These are phyloP conservation scores for Camellia granthamiana DNA, from an alignment of 148 eudicot genomes.

Conservation along the genomic window DNA sequence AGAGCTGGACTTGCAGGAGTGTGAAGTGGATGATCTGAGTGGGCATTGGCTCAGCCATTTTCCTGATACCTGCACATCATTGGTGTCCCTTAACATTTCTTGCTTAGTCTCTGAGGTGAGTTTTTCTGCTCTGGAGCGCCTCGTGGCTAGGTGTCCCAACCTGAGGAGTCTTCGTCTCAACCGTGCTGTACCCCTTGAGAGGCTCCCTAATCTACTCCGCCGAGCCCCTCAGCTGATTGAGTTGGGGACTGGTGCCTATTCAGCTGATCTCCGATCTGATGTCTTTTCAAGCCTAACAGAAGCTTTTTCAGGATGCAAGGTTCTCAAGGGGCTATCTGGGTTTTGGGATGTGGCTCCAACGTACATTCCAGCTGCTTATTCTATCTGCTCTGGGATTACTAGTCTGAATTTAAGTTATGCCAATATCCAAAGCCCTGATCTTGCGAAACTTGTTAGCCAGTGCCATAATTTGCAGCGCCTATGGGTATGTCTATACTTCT, in stretches of 20 bases:
- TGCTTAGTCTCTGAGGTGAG: conserved; percentile 78
- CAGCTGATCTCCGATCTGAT: conserved; percentile 66
- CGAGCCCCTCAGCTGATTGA: conserved; percentile 79
- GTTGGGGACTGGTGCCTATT: conserved; percentile 74
- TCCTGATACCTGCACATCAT: conserved; percentile 68
- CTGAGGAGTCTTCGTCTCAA: conserved; percentile 74
- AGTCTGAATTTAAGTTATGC: conserved; percentile 88
- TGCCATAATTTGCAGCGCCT: conserved; percentile 76
- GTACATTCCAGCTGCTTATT: conserved; percentile 70
- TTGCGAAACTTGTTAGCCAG: conserved; percentile 57
- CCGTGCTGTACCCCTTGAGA: conserved; percentile 78
- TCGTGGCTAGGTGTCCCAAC: conserved; percentile 71
- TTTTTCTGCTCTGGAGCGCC: conserved; percentile 70
- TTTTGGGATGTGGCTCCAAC: conserved; percentile 83
- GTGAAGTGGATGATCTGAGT: conserved; percentile 88
- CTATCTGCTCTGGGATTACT: conserved; percentile 72
- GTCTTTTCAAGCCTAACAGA: conserved; percentile 46
- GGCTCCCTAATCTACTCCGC: conserved; percentile 52
- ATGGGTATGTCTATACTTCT: conserved; percentile 52
- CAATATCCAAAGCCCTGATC: conserved; percentile 68
- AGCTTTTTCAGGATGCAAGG: conserved; percentile 69
- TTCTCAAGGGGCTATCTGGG: conserved; percentile 72
- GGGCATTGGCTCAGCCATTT: conserved; percentile 93
- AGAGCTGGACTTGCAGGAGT: conserved; percentile 77
- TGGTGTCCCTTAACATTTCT: conserved; percentile 80